Evolutionary conservation across 2,329 filamentous ascomycete genomes (phyloP).

Genomic region (Colletotrichum plurivorum): DNA sequence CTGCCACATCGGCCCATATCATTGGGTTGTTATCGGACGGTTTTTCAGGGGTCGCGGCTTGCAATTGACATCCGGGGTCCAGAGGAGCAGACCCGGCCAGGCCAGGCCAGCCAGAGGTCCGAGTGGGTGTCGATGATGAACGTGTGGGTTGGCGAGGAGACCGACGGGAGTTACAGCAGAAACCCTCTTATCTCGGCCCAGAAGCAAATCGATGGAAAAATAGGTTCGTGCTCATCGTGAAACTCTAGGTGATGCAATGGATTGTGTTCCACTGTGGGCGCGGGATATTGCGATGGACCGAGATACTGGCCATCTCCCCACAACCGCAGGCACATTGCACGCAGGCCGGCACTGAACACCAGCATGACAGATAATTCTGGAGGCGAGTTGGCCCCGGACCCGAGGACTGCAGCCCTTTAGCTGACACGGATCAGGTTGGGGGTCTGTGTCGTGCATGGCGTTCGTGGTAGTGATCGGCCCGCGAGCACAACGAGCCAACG

Average conservation of each 20-base stretch:
- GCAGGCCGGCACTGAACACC: not conserved
- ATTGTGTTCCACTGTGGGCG: slow-evolving; percentile 10
- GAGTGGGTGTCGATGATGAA: slow-evolving; percentile 33
- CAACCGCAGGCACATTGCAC: slow-evolving; percentile 13
- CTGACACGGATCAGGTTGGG: slow-evolving; percentile 32
- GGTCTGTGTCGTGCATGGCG: slow-evolving; percentile 38
- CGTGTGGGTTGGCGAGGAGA: not conserved
- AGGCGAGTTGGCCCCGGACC: slow-evolving; percentile 8
- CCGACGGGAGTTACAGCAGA: slow-evolving; percentile 14
- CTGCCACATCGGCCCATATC: slow-evolving; percentile 10
- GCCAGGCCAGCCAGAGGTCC: slow-evolving; percentile 4
- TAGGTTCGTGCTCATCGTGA: not conserved
- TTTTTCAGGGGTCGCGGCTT: slow-evolving; percentile 19
- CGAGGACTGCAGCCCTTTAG: slow-evolving; percentile 17
- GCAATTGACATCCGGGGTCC: slow-evolving; percentile 30
- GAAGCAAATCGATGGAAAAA: not conserved
- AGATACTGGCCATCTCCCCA: slow-evolving; percentile 14
- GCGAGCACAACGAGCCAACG: slow-evolving; percentile 17
- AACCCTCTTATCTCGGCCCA: slow-evolving; percentile 4
- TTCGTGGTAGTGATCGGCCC: slow-evolving; percentile 31
- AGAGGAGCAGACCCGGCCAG: slow-evolving; percentile 28
- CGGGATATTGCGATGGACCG: slow-evolving; percentile 35
- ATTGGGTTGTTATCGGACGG: slow-evolving; percentile 31
- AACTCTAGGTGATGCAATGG: slow-evolving; percentile 21
- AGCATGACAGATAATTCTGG: not conserved